Base-by-base conservation (phyloP, 305 asterid genomes). In the Fraxinus latifolia region DNA sequence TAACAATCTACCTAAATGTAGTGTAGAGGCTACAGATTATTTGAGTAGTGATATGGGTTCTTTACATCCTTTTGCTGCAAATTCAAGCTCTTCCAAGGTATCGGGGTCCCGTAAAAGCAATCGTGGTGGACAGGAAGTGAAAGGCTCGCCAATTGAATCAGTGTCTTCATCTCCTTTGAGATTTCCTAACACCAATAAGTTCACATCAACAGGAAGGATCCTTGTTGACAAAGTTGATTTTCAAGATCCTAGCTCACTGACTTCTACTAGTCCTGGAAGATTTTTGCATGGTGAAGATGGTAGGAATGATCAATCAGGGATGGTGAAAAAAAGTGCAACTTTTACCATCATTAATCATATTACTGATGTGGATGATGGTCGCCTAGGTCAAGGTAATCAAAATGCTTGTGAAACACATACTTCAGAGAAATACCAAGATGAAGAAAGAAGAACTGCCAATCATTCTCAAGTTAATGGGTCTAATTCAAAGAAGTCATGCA, bases 121-220 rank as follows among this genome's bases (percentile, higher is more conserved):
- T 84, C 82, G 87, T 77, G 88, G 82, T 83, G 88, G 84, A 65
- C 95, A 92, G 85, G 96, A 90, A 86, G 87, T 83, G 84, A 95
- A 92, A 84, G 97, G 90, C 81, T 96, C 98, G 42, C 98, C 98
- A 0, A 97, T 93, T 37, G 98, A 92, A 85, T 96, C 99, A 75
- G 98, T 95, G 81, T 96, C 98, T 77, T 96, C 98, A 58, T 96
- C 99, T 84, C 99, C 98, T 85, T 87, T 89, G 85, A 90, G 92
- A 83, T 78, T 81, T 79, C 67, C 88, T 23, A 86, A 77, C 79
- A 74, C 78, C 33, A 95, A 89, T 80, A 90, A 89, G 84, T 80
- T 83, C 79, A 68, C 90, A 70, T 88, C 89, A 44, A 68, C 87
- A 36, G 85, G 85, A 84, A 92, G 84, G 84, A 88, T 81, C 73